A percentile compares a stretch with the other conserved stretches of the same genome.
Conservation (phyloP, 1,139 yeast species). For the Nadsonia starkeyi-henricii region DNA sequence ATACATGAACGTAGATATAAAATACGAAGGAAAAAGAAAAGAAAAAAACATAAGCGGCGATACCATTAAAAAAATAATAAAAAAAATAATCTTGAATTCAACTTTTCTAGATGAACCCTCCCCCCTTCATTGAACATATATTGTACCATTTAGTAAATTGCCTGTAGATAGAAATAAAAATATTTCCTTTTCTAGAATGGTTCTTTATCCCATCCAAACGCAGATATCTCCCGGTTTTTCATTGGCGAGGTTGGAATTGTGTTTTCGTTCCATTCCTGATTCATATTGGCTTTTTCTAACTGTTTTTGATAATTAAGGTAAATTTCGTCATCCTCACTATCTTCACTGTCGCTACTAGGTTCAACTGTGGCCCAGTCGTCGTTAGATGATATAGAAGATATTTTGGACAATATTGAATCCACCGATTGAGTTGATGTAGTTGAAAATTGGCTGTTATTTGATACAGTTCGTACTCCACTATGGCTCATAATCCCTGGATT, state of each 20-base stretch:
- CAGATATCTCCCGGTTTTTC: not conserved
- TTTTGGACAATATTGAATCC: not conserved
- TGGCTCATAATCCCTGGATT: not conserved
- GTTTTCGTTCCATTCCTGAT: not conserved
- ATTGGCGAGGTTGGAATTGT: not conserved
- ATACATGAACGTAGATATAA: too few species aligned
- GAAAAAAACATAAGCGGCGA: too few species aligned
- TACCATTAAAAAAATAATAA: too few species aligned
- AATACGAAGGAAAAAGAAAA: too few species aligned
- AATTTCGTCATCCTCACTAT: not conserved
- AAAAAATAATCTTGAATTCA: too few species aligned
- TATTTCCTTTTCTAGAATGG: not conserved
- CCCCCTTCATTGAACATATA: too few species aligned
- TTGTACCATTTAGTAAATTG: too few species aligned
- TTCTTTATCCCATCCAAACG: not conserved
- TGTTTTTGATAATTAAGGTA: not conserved
- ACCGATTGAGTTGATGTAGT: not conserved
- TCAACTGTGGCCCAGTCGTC: not conserved
- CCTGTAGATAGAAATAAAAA: not conserved
- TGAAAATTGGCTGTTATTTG: not conserved
- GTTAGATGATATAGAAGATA: not conserved
- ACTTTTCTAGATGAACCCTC: too few species aligned
- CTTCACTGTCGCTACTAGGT: not conserved
- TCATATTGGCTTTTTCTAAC: not conserved
- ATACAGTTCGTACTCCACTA: not conserved